Base-by-base conservation (phyloP, 2,329 filamentous ascomycete species). In the Penicillium glabrum region DNA sequence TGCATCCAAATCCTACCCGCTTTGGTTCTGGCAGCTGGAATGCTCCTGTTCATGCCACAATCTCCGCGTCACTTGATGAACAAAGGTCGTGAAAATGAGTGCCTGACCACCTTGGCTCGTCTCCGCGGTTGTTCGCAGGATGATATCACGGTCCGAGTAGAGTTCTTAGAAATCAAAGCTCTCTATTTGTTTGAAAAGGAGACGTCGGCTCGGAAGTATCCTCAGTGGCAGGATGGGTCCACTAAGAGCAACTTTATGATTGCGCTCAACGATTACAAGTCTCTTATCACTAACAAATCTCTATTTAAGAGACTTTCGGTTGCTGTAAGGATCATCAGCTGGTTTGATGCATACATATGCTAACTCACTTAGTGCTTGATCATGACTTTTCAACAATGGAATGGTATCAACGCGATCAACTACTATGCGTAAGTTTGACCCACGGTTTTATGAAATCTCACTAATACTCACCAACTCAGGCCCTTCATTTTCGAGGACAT, bases 131-230 rank as follows among this genome's bases (percentile, higher is more conserved):
- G 89, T 0, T 71, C 83, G 0, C 67, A 76, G 16, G 83, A 89
- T 62, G 82, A 91, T 67, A 85, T 89, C 56, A 81, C 90, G 0
- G 84, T 92, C 39, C 82, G 88, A 62, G 79, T 91, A 1, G 89
- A 92, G 66, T 91, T 88, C 67, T 81, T 90, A 23, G 89, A 93
- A 69, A 92, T 93, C 75, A 89, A 90, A 70, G 88, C 89, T 0
- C 87, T 91, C 70, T 87, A 85, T 0, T 70, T 89, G 11, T 93
- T 93, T 63, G 89, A 93, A 75, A 89, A 91, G 75, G 82, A 85
- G 29, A 85, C 84, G 1, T 79, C 87, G 5, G 83, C 83, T 0
- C 85, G 88, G 60, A 80, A 86, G 24, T 91, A 89, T 71, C 44
- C 44, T 46, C 44, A 46, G 24, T n/a, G 82, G 86, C 67, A 89